A percentile compares a stretch with the other conserved stretches of the same genome.
phyloP scores from a whole-genome alignment of 2,329 filamentous ascomycete genomes.

The Ophiostoma novo-ulmi region DNA sequence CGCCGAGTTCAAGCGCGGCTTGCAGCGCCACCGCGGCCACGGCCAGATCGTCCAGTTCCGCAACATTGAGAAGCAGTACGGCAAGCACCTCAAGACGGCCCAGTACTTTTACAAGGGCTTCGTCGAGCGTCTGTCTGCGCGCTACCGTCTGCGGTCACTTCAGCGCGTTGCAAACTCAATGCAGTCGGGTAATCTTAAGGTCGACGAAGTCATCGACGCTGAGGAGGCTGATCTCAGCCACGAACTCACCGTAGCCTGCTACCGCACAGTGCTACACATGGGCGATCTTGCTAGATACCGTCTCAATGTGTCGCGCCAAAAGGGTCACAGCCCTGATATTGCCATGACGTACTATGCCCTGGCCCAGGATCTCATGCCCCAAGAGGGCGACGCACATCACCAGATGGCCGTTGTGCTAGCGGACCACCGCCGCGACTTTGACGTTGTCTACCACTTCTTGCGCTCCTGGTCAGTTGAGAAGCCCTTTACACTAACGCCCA shows the following conservation, averaged over 20 bases:
- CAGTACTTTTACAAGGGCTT: slow-evolving; percentile 85
- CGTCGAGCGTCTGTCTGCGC: slow-evolving; percentile 67
- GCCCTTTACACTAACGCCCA: slow-evolving; percentile 67
- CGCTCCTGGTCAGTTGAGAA: slow-evolving; percentile 69
- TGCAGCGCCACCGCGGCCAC: slow-evolving; percentile 51
- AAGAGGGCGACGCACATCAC: slow-evolving; percentile 78
- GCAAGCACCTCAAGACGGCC: slow-evolving; percentile 78
- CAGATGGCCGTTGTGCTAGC: slow-evolving; percentile 83
- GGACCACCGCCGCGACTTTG: slow-evolving; percentile 66
- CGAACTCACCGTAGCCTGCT: slow-evolving; percentile 67
- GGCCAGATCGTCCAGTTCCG: slow-evolving; percentile 59
- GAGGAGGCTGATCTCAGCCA: slow-evolving; percentile 48
- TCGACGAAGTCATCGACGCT: slow-evolving; percentile 42
- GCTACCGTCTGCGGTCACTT: slow-evolving; percentile 45
- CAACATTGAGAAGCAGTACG: slow-evolving; percentile 75
- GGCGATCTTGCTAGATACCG: slow-evolving; percentile 90
- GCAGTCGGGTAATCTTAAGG: slow-evolving; percentile 39
- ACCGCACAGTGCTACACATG: slow-evolving; percentile 76
- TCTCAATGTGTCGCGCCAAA: slow-evolving; percentile 60
- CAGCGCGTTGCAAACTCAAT: slow-evolving; percentile 42
- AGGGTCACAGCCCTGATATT: slow-evolving; percentile 69
- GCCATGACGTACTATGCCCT: slow-evolving; percentile 81
- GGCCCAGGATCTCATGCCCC: slow-evolving; percentile 71
- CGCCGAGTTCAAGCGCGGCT: slow-evolving; percentile 65
- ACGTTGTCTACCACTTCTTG: slow-evolving; percentile 85